Conservation (phyloP, 108 stramenopile species). For the Skeletonema menzelii region DNA sequence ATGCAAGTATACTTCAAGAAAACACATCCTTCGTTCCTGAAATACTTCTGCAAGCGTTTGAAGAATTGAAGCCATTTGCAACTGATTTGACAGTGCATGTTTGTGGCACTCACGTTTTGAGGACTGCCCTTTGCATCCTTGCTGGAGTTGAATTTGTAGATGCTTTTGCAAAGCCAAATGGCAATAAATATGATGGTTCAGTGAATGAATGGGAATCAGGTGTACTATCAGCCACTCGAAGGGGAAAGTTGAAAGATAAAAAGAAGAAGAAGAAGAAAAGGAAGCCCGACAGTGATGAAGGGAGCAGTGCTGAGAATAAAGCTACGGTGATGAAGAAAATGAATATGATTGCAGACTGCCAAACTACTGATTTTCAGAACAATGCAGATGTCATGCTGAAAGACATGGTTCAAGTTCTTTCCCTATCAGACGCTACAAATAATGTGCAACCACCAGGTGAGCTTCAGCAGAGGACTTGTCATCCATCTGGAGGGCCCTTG, state of each 20-base stretch:
- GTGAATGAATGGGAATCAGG: slow-evolving; percentile 38
- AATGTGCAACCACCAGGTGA: slow-evolving; percentile 49
- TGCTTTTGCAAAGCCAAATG: slow-evolving; percentile 19
- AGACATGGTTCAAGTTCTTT: slow-evolving; percentile 35
- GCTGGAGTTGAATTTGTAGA: slow-evolving; percentile 67
- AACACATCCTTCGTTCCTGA: slow-evolving; percentile 37
- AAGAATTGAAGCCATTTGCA: slow-evolving; percentile 64
- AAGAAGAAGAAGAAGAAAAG: slow-evolving; percentile 70
- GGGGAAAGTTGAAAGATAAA: slow-evolving; percentile 67
- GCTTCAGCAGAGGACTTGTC: slow-evolving; percentile 71
- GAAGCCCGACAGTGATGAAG: slow-evolving; percentile 9
- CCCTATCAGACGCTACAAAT: neutral
- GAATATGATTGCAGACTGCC: slow-evolving; percentile 33
- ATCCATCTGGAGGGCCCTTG: slow-evolving; percentile 82
- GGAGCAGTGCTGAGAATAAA: slow-evolving; percentile 35
- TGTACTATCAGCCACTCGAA: slow-evolving; percentile 38
- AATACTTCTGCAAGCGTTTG: slow-evolving; percentile 47
- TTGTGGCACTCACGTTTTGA: slow-evolving; percentile 84
- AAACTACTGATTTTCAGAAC: slow-evolving; percentile 32
- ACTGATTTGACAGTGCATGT: slow-evolving; percentile 73
- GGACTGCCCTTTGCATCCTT: slow-evolving; percentile 73
- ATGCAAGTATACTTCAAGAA: slow-evolving; percentile 15
- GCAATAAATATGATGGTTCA: slow-evolving; percentile 16
- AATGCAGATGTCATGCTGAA: slow-evolving; percentile 36
- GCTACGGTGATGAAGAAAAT: slow-evolving; percentile 23